phyloP scores from a whole-genome alignment of 2,329 filamentous ascomycete genomes.

The Aspergillus fischeri region DNA sequence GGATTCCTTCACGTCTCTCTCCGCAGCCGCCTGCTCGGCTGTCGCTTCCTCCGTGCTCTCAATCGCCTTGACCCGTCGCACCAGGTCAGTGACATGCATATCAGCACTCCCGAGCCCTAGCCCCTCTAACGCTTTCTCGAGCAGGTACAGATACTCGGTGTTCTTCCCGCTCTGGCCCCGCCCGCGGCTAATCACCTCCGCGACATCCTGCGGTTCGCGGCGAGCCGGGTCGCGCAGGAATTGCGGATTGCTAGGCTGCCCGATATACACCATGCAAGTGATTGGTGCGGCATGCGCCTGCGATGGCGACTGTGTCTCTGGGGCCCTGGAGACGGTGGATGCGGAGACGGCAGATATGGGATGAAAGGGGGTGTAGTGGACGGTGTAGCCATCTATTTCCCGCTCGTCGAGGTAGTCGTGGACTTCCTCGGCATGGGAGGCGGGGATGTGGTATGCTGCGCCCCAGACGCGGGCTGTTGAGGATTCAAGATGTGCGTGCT shows the following conservation, averaged over 20 bases:
- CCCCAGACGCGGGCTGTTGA: constrained; percentile 69
- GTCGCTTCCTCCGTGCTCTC: constrained; percentile 38
- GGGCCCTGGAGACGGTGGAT: constrained; percentile 2
- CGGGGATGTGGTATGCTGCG: constrained; percentile 79
- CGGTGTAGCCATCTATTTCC: constrained; percentile 95
- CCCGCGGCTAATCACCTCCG: constrained; percentile 73
- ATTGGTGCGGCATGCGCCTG: constrained; percentile 30
- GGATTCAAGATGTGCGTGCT: constrained; percentile 34
- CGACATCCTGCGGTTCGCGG: constrained; percentile 74
- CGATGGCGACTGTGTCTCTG: neutral
- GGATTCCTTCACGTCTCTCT: constrained; percentile 24
- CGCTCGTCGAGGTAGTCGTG: constrained; percentile 89
- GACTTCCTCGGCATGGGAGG: constrained; percentile 71
- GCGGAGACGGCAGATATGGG: constrained; percentile 42
- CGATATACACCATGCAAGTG: constrained; percentile 80
- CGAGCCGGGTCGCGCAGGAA: constrained; percentile 57
- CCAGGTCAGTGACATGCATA: constrained; percentile 79
- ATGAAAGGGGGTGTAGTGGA: constrained; percentile 84
- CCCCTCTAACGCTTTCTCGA: constrained; percentile 70
- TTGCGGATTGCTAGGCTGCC: constrained; percentile 86
- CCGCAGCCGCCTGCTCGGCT: constrained; percentile 30
- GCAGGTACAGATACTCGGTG: constrained; percentile 77
- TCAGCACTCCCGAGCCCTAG: constrained; percentile 75
- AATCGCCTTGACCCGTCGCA: constrained; percentile 64
- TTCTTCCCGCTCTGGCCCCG: constrained; percentile 84